Evolutionary conservation across 768 basidiomycete species (phyloP).

Genomic region (Agaricus subrufescens): DNA sequence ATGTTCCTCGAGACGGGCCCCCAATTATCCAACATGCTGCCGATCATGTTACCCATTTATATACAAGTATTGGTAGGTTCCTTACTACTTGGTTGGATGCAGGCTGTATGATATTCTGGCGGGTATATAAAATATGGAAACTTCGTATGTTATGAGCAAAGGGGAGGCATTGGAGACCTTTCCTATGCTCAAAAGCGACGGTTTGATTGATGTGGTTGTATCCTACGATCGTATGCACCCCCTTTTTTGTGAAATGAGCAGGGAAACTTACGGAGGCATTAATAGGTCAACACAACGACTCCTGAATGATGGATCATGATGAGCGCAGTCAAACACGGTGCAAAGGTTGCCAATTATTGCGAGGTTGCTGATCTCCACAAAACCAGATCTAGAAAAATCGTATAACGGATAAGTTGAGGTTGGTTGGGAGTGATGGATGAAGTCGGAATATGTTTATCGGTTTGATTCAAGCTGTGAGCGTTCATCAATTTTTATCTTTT

Average conservation of each 20-base stretch:
- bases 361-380: constrained; percentile 81
- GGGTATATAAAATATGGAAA: constrained; percentile 90
- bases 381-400: constrained; percentile 54
- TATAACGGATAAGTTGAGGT: constrained; percentile 71
- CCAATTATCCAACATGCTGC: constrained; percentile 36
- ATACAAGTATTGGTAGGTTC: constrained; percentile 98
- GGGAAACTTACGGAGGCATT: neutral
- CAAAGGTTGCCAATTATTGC: constrained; percentile 83
- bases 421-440: constrained; percentile 94
- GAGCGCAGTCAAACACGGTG: constrained; percentile 85
- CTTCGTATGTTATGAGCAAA: too few species aligned
- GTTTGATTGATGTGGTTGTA: constrained; percentile 86
- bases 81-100: constrained; percentile 93
- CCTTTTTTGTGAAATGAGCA: neutral
- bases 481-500: constrained; percentile 19
- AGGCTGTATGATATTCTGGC: constrained; percentile 96
- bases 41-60: constrained; percentile 84
- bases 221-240: constrained; percentile 83
- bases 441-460: constrained; percentile 95
- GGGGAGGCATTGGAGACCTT: too few species aligned
- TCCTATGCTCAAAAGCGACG: too few species aligned
- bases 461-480: constrained; percentile 74
- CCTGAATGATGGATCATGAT: constrained; percentile 95
- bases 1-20: constrained; percentile 97
- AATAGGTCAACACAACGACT: constrained; percentile 94